phyloP scores from a whole-genome alignment of 225 moss, liverwort and hornwort genomes.

The Polytrichum commune region DNA sequence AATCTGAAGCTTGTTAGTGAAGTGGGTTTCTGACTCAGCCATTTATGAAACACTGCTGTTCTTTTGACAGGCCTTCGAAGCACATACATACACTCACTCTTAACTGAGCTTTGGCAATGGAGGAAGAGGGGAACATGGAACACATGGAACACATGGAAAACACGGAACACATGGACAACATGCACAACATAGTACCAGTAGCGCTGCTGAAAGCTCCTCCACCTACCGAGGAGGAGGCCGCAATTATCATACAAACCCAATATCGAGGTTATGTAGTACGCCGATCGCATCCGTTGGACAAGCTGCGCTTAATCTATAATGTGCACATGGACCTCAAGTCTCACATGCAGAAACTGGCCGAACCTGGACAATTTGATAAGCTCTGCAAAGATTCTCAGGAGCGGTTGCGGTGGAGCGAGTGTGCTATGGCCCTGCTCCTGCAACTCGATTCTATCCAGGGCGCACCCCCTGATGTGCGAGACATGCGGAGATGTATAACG shows the following conservation, averaged over 20 bases:
- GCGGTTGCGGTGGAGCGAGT: constrained; percentile 52
- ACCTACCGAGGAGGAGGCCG: constrained; percentile 28
- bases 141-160: too few relatives aligned
- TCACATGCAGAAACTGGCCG: constrained; percentile 40
- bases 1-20: too few relatives aligned
- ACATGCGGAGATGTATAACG: constrained; percentile 46
- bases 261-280: constrained; percentile 46
- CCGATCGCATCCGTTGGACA: constrained; percentile 36
- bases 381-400: constrained; percentile 37
- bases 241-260: constrained; percentile 32
- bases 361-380: constrained; percentile 37
- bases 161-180: too few relatives aligned
- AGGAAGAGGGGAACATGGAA: too few relatives aligned
- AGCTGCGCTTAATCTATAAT: constrained; percentile 30
- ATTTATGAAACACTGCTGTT: too few relatives aligned
- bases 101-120: too few relatives aligned
- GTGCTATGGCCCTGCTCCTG: constrained; percentile 52
- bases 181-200: constrained; percentile 17
- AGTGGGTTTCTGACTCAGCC: too few relatives aligned
- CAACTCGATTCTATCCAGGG: constrained; percentile 63
- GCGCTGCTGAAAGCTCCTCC: constrained; percentile 33
- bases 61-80: too few relatives aligned
- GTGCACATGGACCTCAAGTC: constrained; percentile 37
- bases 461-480: constrained; percentile 48
- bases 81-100: too few relatives aligned